Percentiles rank a stretch among this genome's conserved stretches.
Evolutionary conservation across 257 asterid species (phyloP).

Genomic region (Thymus mandschuricus): DNA sequence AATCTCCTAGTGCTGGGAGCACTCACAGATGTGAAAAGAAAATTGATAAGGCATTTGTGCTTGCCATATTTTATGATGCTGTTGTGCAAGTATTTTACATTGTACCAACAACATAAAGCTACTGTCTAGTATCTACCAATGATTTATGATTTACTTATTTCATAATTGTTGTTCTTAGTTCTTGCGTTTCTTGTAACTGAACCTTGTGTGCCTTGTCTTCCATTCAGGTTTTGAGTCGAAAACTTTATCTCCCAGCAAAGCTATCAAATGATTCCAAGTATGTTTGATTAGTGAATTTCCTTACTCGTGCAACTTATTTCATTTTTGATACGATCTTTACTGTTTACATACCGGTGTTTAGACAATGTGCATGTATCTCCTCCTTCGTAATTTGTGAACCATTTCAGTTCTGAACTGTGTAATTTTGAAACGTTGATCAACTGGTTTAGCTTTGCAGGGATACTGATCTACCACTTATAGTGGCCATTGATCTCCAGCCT

Average conservation of each 20-base stretch:
- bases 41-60: not conserved
- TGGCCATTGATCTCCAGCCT: conserved; percentile 99
- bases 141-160: not conserved
- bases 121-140: not conserved
- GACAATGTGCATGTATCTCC: not conserved
- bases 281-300: conserved; percentile 34
- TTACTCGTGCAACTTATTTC: conserved; percentile 20
- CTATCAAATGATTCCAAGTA: conserved; percentile 71
- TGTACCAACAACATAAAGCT: too few relatives aligned
- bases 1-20: not conserved
- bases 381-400: too few relatives aligned
- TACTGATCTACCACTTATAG: conserved; percentile 82
- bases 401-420: not conserved
- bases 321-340: conserved; percentile 7
- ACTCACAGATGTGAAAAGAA: not conserved
- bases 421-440: conserved; percentile 6
- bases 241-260: conserved; percentile 87
- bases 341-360: not conserved
- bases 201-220: conserved; percentile 23
- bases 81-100: not conserved
- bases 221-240: conserved; percentile 88
- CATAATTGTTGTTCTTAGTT: not conserved
- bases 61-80: not conserved
- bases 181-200: conserved; percentile 18
- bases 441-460: conserved; percentile 53